Base-by-base conservation (phyloP, 1,139 yeast species). In the Wickerhamomyces sp. region DNA sequence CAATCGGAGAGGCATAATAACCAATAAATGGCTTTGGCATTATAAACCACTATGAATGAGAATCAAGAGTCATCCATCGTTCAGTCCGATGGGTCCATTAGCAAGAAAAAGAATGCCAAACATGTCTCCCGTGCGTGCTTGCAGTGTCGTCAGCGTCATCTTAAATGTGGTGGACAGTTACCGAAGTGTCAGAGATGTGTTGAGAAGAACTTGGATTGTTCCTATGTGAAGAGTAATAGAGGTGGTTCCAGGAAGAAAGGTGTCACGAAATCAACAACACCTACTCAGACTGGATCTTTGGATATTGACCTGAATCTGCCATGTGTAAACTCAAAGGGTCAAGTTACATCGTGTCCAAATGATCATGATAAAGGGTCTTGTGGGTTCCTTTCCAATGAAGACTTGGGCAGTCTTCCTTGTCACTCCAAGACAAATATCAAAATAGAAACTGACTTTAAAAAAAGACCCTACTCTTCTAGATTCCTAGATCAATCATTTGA, bases 161-260 rank as follows among this genome's bases (percentile, higher is more conserved):
- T 72, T 50, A 73, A 72, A 49, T 75, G 80, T 54, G 75, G 71
- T 47, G 79, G 79, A 1, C 60, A 57, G 29, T 62, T 64, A n/a
- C 79, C 80, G 2, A 54, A 54, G 14, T 75, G 80, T 57, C 58
- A 60, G 11, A 61, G 76, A 43, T 75, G 80, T 49, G 47, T 44
- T 6, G 63, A 63, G 45, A 43, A 58, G 6, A 41, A 42, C 10
- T 64, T 64, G 45, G 64, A 57, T 0, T 75, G 80, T 46, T 66
- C 66, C 1, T 75, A 72, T 50, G 78, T 75, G 7, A 72, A 71
- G 52, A 71, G 77, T 48, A 70, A 73, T 40, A 59, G 80, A 47
- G 80, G 80, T 27, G 80, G 80, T 1, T 69, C 78, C 9, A 59
- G 80, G 41, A 72, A 66, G 52, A 74, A 71, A 51, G 79, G 78